Percentiles rank a stretch among this genome's conserved stretches.
phyloP scores from a whole-genome alignment of 2,329 filamentous ascomycete genomes.

The Huntiella omanensis region DNA sequence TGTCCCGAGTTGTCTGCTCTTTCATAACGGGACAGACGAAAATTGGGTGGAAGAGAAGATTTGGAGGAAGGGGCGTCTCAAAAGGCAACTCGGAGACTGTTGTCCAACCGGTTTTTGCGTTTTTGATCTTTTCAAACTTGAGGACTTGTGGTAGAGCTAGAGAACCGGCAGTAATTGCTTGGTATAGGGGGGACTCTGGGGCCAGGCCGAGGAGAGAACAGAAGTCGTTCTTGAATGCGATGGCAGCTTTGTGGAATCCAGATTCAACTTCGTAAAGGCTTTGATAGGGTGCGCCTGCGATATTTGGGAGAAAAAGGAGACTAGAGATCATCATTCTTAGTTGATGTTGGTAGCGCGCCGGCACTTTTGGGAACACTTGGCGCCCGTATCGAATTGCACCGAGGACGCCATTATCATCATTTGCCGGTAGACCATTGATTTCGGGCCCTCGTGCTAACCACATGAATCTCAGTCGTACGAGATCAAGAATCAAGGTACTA shows the following conservation, averaged over 20 bases:
- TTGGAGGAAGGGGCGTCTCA: conserved; percentile 39
- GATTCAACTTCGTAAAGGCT: conserved; percentile 54
- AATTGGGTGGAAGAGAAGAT: conserved; percentile 73
- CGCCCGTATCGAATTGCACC: conserved; percentile 61
- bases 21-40: conserved; percentile 97
- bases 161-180: conserved; percentile 78
- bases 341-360: conserved; percentile 60
- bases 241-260: conserved; percentile 65
- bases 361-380: conserved; percentile 55
- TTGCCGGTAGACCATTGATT: conserved; percentile 35
- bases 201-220: conserved; percentile 80
- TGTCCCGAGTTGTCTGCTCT: conserved; percentile 80
- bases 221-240: conserved; percentile 86
- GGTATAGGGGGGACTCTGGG: conserved; percentile 79
- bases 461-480: conserved; percentile 75
- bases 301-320: conserved; percentile 59
- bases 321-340: conserved; percentile 29
- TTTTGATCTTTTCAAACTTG: conserved; percentile 76
- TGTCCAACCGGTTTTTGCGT: conserved; percentile 88
- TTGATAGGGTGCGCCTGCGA: conserved; percentile 61
- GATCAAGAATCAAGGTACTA: conserved; percentile 88
- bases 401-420: conserved; percentile 33
- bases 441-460: conserved; percentile 57
- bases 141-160: conserved; percentile 78
- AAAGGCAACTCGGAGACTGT: conserved; percentile 78